These are phyloP conservation scores for Clavispora fructus DNA, from an alignment of 805 yeast genomes.

Conservation along the genomic window DNA sequence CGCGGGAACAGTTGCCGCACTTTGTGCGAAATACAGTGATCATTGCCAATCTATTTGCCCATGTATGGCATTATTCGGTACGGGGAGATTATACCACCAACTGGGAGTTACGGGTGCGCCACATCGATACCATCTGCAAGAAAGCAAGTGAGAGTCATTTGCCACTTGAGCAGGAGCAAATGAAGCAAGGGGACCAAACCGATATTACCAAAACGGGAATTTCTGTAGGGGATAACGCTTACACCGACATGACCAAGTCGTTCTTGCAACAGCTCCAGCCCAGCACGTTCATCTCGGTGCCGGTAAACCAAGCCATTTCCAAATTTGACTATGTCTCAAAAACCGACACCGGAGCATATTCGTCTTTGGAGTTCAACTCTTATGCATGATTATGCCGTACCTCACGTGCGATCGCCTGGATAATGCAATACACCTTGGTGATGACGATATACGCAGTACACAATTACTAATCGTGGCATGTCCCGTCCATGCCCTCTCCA, in stretches of 20 bases:
- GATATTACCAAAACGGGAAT: neutral
- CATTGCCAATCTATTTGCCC: constrained; percentile 66
- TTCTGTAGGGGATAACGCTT: constrained; percentile 2
- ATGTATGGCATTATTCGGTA: constrained; percentile 59
- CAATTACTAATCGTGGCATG: neutral
- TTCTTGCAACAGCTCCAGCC: constrained; percentile 27
- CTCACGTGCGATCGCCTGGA: neutral
- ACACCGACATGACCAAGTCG: constrained; percentile 23
- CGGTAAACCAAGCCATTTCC: neutral
- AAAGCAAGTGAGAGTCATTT: constrained; percentile 25
- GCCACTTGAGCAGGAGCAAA: constrained; percentile 23
- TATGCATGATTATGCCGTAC: constrained; percentile 14
- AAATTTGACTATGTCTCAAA: constrained; percentile 19
- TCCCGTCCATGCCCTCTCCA: too few species aligned
- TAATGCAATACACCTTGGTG: neutral
- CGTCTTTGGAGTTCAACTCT: constrained; percentile 27
- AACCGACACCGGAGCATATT: constrained; percentile 18
- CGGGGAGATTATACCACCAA: constrained; percentile 48
- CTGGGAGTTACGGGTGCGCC: constrained; percentile 66
- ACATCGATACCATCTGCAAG: constrained; percentile 34
- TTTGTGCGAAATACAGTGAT: constrained; percentile 65
- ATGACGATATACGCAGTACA: neutral
- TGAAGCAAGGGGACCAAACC: constrained; percentile 1
- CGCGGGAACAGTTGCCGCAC: constrained; percentile 52
- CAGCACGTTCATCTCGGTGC: neutral